A percentile compares a stretch with the other conserved stretches of the same genome.
These are phyloP conservation scores for Candida tallmaniae DNA, from an alignment of 805 yeast species.

Conservation along the genomic window DNA sequence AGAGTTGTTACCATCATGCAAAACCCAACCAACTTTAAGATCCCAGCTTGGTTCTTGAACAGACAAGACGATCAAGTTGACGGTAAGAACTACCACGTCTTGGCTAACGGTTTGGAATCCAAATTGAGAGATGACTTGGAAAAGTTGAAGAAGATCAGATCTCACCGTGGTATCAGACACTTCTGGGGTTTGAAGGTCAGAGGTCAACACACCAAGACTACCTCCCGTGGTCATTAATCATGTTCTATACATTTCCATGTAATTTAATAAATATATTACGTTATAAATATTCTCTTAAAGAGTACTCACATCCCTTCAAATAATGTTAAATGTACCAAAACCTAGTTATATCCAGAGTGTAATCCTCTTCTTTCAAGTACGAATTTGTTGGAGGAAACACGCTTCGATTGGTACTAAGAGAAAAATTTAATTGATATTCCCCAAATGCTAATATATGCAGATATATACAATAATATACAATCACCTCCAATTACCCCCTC, in stretches of 20 bases:
- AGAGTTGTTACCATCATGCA: conserved; percentile 99
- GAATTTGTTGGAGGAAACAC: too few species aligned
- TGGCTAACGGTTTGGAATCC: conserved; percentile 98
- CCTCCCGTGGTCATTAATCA: conserved; percentile 79
- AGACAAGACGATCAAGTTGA: conserved; percentile 98
- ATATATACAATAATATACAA: conserved; percentile 4
- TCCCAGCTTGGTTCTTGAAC: conserved; percentile 99
- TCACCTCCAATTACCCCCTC: conserved; percentile 30
- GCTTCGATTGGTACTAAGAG: too few species aligned
- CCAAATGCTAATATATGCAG: conserved; percentile 2
- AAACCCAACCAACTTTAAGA: conserved; percentile 98
- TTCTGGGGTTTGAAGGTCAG: conserved; percentile 99
- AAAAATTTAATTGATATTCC: too few species aligned
- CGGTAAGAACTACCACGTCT: conserved; percentile 98
- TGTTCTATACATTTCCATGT: conserved; percentile 8
- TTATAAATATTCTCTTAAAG: conserved; percentile 2
- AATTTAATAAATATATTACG: conserved; percentile 18
- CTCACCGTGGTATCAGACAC: conserved; percentile 99
- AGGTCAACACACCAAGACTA: conserved; percentile 99
- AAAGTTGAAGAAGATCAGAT: conserved; percentile 99
- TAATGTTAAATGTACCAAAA: too few species aligned
- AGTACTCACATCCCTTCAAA: too few species aligned
- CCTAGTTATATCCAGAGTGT: too few species aligned
- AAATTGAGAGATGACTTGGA: conserved; percentile 99
- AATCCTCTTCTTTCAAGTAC: too few species aligned